Percentiles rank a stretch among this genome's conserved stretches.
Conservation (phyloP, 2,329 filamentous ascomycete species). For the Fusarium albosuccineum region DNA sequence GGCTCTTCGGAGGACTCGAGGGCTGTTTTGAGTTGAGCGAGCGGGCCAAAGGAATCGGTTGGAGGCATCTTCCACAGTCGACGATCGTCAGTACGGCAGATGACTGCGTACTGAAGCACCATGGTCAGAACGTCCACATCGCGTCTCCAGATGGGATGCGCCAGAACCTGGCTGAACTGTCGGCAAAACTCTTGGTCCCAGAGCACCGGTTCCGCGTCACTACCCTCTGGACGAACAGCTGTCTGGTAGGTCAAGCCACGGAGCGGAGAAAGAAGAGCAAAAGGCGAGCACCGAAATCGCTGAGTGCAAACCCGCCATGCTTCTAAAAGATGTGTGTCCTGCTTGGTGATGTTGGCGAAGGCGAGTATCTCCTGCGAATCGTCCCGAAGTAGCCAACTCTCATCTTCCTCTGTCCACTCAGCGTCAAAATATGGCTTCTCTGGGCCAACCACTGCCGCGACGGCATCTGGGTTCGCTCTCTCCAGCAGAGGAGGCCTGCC, state of each 20-base stretch:
- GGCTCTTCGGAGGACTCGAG: neutral
- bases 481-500: too few species aligned
- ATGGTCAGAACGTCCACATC: neutral
- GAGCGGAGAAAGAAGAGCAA: neutral
- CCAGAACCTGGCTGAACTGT: neutral
- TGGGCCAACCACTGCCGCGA: neutral
- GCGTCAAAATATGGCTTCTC: neutral
- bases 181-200: neutral
- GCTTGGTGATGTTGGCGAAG: neutral
- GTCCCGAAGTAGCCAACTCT: neutral
- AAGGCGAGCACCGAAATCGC: neutral
- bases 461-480: neutral
- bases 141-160: neutral
- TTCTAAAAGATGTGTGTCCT: neutral
- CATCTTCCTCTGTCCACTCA: neutral
- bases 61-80: neutral
- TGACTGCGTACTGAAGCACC: neutral
- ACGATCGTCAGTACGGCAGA: conserved; percentile 1
- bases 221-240: neutral
- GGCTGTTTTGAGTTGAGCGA: neutral
- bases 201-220: neutral
- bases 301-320: neutral
- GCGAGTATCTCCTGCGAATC: neutral
- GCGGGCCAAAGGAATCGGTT: neutral
- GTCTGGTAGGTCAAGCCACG: neutral